Evolutionary conservation across 1,284 basidiomycete species (phyloP), one percentile per base, ranked within the genome.

Genomic region (Ceratobasidium sp.): DNA sequence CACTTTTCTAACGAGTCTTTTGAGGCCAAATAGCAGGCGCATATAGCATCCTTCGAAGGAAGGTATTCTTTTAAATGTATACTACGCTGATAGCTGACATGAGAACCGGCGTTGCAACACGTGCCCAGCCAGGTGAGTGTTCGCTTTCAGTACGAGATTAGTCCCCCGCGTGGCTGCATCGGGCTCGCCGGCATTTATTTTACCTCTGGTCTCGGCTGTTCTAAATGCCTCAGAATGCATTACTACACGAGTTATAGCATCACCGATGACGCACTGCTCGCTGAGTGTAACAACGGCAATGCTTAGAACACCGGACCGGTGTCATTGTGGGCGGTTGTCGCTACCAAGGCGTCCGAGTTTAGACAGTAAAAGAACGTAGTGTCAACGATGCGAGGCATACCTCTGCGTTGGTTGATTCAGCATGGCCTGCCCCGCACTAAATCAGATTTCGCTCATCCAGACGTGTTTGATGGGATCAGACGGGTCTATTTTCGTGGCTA

Each of bases 181-280:
- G 5, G 72, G 72, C 9, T 71, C 69, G 72, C 42, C 46, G 14
- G 39, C 42, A 41, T 46, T 11, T 8, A 25, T 16, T 27, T 21
- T 21, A 8, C 14, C 25, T 57, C 25, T 23, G 56, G 14, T 13
- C 14, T 25, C 29, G 19, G 14, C 8, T 29, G 16, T 46, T 46
- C 16, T 46, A n/a, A 41, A 42, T 23, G 16, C 13, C 5, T 29
- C 6, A 29, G 7, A 13, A 14, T 21, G 47, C 25, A 33, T 13
- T 21, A 52, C 6, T 33, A 41, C 59, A 36, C 72, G 72, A 71
- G 60, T 42, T 27, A 52, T 49, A 11, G 58, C 68, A n/a, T 58
- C 57, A 73, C 70, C n/a, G 71, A 73, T 25, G 62, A 73, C 39
- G 58, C 72, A 29, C 56, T 68, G 13, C 71, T 73, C 41, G 72